Conservation (phyloP, 345 rosid genomes). For the Citrus sp. region DNA sequence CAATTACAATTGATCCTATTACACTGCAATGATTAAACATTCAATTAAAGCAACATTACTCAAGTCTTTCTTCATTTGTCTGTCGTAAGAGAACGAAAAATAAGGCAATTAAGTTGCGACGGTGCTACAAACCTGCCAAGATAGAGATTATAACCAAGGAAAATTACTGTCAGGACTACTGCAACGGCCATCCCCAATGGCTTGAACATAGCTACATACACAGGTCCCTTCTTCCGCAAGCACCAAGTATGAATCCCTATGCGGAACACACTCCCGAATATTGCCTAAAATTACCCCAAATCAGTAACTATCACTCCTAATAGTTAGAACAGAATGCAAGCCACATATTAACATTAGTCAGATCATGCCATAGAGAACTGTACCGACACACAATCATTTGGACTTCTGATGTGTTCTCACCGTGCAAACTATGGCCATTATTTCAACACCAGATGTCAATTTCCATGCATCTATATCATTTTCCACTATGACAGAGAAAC, state of each 20-base stretch:
- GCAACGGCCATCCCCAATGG: constrained; percentile 44
- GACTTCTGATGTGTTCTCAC: constrained; percentile 15
- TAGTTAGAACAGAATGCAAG: background rate
- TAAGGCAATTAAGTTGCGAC: background rate
- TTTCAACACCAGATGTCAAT: constrained; percentile 25
- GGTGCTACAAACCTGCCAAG: constrained; percentile 30
- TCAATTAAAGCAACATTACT: background rate
- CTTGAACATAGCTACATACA: constrained; percentile 44
- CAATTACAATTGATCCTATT: constrained; percentile 28
- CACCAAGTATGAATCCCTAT: constrained; percentile 40
- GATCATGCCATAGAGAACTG: background rate
- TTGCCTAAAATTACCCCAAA: constrained; percentile 17
- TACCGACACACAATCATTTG: background rate
- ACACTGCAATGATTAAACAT: constrained; percentile 20
- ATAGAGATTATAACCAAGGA: constrained; percentile 33
- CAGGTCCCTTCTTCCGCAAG: constrained; percentile 33
- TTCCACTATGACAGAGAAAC: constrained; percentile 24
- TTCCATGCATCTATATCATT: constrained; percentile 33
- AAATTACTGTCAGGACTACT: constrained; percentile 18
- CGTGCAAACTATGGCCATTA: constrained; percentile 30
- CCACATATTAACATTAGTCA: background rate
- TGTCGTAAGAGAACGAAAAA: background rate
- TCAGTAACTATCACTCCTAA: background rate
- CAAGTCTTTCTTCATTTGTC: background rate
- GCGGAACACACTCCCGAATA: constrained; percentile 34